Conservation (phyloP, 2,329 filamentous ascomycete genomes). For the Trichoderma semiorbis region DNA sequence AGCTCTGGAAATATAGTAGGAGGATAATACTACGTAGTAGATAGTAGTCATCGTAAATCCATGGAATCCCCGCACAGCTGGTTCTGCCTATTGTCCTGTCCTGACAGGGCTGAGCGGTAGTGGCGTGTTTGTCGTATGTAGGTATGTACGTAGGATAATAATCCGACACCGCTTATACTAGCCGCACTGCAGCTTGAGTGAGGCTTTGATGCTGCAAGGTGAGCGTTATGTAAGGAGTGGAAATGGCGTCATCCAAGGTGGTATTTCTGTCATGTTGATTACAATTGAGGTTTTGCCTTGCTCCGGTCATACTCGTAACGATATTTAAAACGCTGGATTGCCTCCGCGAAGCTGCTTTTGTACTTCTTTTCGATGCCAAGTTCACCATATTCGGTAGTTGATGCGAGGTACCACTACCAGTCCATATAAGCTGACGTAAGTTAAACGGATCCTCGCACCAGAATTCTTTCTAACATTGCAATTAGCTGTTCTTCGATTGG, state of each 20-base stretch:
- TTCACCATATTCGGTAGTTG: neutral
- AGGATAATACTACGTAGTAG: neutral
- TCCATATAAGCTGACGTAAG: neutral
- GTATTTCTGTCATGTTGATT: neutral
- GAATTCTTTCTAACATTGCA: neutral
- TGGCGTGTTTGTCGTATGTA: neutral
- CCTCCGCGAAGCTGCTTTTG: neutral
- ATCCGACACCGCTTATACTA: neutral
- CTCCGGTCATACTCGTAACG: neutral
- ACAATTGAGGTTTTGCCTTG: neutral
- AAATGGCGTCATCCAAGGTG: neutral
- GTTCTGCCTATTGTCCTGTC: neutral
- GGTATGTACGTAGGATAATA: neutral
- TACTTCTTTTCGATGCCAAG: neutral
- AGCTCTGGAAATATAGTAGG: neutral
- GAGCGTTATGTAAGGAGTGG: neutral
- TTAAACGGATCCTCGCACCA: neutral
- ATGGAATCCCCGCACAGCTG: constrained; percentile 1
- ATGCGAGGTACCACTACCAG: neutral
- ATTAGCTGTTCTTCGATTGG: neutral
- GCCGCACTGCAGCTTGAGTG: neutral
- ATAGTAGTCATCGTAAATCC: neutral
- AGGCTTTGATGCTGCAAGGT: neutral
- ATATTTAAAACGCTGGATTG: neutral
- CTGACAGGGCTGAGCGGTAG: neutral